A percentile compares a stretch with the other conserved stretches of the same genome.
These are phyloP conservation scores for Sanghuangporus weigelae DNA, from an alignment of 1,284 basidiomycete genomes.

Conservation along the genomic window DNA sequence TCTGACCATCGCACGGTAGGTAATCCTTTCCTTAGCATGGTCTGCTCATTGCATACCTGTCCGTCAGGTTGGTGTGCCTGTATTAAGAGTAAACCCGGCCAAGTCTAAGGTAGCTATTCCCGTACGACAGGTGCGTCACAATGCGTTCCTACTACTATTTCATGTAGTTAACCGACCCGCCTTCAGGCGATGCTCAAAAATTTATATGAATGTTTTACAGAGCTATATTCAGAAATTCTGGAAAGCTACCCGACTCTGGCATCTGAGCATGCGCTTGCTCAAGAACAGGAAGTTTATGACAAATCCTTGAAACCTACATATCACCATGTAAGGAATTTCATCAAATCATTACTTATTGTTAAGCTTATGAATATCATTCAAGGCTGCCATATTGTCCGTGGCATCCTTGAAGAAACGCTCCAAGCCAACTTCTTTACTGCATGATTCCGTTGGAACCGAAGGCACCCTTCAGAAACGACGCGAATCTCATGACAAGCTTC, in stretches of 20 bases:
- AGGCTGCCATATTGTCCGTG: constrained; percentile 73
- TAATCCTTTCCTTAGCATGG: not conserved
- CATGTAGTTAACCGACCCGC: not conserved
- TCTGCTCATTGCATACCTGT: not conserved
- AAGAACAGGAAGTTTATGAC: constrained; percentile 73
- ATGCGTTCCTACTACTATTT: not conserved
- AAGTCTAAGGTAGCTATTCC: constrained; percentile 60
- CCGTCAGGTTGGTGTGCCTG: constrained; percentile 54
- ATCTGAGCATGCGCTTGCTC: constrained; percentile 67
- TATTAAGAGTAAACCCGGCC: constrained; percentile 58
- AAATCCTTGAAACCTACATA: constrained; percentile 72
- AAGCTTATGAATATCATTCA: constrained; percentile 5
- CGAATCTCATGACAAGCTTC: constrained; percentile 54
- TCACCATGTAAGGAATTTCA: constrained; percentile 53
- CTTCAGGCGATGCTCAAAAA: constrained; percentile 64
- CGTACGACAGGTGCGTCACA: constrained; percentile 57
- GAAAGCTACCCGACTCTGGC: constrained; percentile 52
- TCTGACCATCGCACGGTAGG: not conserved
- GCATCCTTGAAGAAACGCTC: constrained; percentile 69
- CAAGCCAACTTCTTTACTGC: constrained; percentile 52
- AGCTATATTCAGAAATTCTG: constrained; percentile 55
- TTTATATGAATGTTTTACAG: constrained; percentile 61
- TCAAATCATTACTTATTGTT: not conserved
- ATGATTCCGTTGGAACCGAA: constrained; percentile 81
- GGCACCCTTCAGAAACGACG: constrained; percentile 53